Percentiles rank a stretch among this genome's conserved stretches.
These are phyloP conservation scores for Mycena amicta DNA, from an alignment of 768 basidiomycete species.

Conservation along the genomic window DNA sequence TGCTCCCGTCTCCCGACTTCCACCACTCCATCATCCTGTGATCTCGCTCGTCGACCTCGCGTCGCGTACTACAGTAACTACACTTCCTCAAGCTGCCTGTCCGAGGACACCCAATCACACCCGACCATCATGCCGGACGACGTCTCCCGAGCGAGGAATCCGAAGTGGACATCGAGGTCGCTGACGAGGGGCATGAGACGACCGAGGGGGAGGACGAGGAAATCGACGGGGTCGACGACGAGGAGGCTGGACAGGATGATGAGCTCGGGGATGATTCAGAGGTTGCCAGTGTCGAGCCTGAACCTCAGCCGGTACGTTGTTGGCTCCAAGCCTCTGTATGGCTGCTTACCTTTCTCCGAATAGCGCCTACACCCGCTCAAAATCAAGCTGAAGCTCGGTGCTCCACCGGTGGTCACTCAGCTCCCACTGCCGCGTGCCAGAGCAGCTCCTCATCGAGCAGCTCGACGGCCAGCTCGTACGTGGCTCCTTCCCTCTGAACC, in stretches of 20 bases:
- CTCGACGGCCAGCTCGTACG: not conserved
- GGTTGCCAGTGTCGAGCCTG: slow-evolving; percentile 3
- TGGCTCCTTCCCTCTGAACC: not conserved
- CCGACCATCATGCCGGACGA: too few relatives aligned
- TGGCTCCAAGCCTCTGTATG: too few relatives aligned
- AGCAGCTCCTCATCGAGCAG: slow-evolving; percentile 1
- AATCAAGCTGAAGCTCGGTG: slow-evolving; percentile 21
- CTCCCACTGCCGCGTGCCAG: not conserved
- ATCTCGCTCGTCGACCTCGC: too few relatives aligned
- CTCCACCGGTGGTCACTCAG: not conserved
- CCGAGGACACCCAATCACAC: too few relatives aligned
- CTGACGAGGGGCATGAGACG: not conserved
- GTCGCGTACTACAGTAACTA: too few relatives aligned
- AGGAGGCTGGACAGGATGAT: slow-evolving; percentile 14
- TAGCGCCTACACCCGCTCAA: not conserved
- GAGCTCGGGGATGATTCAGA: slow-evolving; percentile 24
- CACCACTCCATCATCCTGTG: too few relatives aligned
- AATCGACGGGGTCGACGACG: not conserved
- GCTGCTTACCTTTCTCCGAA: slow-evolving; percentile 1
- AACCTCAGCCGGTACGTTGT: not conserved
- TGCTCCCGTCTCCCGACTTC: too few relatives aligned
- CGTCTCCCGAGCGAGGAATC: not conserved
- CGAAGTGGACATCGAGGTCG: slow-evolving; percentile 1
- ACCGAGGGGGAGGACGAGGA: not conserved
- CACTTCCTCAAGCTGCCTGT: too few relatives aligned